These are phyloP conservation scores for Camelina sativa DNA, from an alignment of 345 rosid genomes.

Conservation along the genomic window DNA sequence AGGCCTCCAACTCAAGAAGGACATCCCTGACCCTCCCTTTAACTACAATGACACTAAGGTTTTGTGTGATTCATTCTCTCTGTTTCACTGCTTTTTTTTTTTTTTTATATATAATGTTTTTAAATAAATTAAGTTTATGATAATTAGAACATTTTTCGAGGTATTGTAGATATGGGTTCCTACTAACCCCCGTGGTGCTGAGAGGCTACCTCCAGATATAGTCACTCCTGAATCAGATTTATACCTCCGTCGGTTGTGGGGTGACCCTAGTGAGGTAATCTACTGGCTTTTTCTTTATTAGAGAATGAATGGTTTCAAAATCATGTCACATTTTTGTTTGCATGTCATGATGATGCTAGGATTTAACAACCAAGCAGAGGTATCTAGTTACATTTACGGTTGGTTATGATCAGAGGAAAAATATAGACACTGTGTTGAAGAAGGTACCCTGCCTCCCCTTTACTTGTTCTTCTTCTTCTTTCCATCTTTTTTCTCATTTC, in stretches of 20 bases:
- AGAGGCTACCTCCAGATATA: conserved; percentile 86
- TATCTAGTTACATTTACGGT: conserved; percentile 94
- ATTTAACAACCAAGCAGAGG: conserved; percentile 58
- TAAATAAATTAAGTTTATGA: background rate
- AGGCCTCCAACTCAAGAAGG: conserved; percentile 44
- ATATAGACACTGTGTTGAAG: conserved; percentile 79
- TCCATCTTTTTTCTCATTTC: conserved; percentile 18
- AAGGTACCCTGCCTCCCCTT: conserved; percentile 55
- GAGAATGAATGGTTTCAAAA: conserved; percentile 3
- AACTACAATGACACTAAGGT: conserved; percentile 62
- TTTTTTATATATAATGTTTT: background rate
- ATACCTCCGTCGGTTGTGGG: conserved; percentile 81
- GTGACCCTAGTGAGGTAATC: conserved; percentile 75
- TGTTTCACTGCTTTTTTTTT: background rate
- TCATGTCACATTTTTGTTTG: conserved; percentile 11
- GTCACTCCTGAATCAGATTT: conserved; percentile 76
- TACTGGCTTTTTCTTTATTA: background rate
- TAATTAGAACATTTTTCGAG: background rate
- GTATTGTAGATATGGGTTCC: conserved; percentile 84
- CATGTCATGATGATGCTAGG: conserved; percentile 57
- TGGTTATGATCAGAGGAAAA: conserved; percentile 75
- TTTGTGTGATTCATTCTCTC: background rate
- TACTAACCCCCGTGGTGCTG: conserved; percentile 92
- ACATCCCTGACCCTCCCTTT: conserved; percentile 36
- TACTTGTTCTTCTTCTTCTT: background rate